Base-by-base conservation (phyloP, 139 green algal species). In the Tetradesmus lagerheimii region DNA sequence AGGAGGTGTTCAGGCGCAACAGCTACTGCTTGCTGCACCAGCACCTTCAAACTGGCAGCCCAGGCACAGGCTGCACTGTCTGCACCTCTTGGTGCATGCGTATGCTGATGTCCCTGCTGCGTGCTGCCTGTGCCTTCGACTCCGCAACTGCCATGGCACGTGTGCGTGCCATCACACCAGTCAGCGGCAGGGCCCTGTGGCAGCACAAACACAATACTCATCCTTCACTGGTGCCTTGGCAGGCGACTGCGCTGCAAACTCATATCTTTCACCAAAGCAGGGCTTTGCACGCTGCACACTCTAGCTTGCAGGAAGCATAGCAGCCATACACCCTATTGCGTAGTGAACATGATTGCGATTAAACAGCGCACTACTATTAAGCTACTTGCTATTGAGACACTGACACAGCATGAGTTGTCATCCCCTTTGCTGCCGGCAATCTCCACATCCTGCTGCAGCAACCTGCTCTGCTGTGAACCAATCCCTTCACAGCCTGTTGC, bases 91-190 rank as follows among this genome's bases (percentile, higher is more conserved):
- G 31, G 1, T 38, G 71, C 71, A 79, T 41, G 57, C 57, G 57
- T 71, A 71, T 71, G 57, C 82, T 87, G 53, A 87, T 41, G 35
- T 87, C 57, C 57, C 82, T 87, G 82, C 82, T 87, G 31, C 57
- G 82, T 82, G 82, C 82, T 37, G 82, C 82, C 29, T 87, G 82
- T 15, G 82, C n/a, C 12, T 45, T n/a, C 2, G 82, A 57, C 53
- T 87, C 82, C 27, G 82, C 82, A 50, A 87, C 57, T 8, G 82
- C 53, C 82, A 79, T 87, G 82, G 57, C 82, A 57, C 82, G 53
- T 9, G 82, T 87, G 23, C 82, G 82, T 27, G 82, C 82, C 82
- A 87, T 87, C 8, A 87, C 53, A 9, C 82, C 82, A 23, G 82
- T 79, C 53, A 78, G n/a, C 15, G 82, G 82, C 15, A 87, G 38